Base-by-base conservation (phyloP, 148 eudicot species). In the Selenicereus undatus region DNA sequence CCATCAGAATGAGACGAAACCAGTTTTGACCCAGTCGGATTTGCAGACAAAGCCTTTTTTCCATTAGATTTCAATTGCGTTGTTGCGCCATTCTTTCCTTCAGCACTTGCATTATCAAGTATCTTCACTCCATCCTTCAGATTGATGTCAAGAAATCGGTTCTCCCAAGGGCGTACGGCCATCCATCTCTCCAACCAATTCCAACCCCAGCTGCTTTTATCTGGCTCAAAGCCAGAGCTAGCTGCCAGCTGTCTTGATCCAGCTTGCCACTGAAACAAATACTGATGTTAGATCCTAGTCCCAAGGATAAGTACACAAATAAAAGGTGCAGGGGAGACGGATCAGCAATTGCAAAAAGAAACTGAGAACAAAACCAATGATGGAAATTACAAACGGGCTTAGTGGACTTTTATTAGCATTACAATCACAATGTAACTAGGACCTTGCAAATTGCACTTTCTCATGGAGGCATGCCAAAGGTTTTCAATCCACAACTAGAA, bases 91-190 rank as follows among this genome's bases (percentile, higher is more conserved):
- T 81, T 84, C 30, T 78, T 83, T 82, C 74, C 89, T 69, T 91
- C 94, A 82, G 84, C 85, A 16, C 86, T 83, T 81, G 56, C 93
- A 82, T 82, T 83, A 72, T 92, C 93, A 70, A 75, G 82, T 81
- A 89, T 71, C 82, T 80, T 87, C 22, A 88, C 88, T 81, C 97
- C 99, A 80, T 96, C 99, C 82, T 87, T 90, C 29, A 83, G 85
- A 87, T 89, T 90, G 73, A 84, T 87, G 83, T 96, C 98, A 11
- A 92, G 88, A 86, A 96, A 94, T 60, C 97, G 95, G 72, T 96
- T 96, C 83, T 96, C 98, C 99, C 99, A 96, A 42, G 99, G 99
- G 58, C 98, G 95, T 80, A 96, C 97, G 74, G 99, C 99, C 99
- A 96, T 94, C 99, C 99, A 96, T 85, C 99, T 90, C 89, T 96